Base-by-base conservation (phyloP, 352 stramenopile species). In the Pythium oligandrum region DNA sequence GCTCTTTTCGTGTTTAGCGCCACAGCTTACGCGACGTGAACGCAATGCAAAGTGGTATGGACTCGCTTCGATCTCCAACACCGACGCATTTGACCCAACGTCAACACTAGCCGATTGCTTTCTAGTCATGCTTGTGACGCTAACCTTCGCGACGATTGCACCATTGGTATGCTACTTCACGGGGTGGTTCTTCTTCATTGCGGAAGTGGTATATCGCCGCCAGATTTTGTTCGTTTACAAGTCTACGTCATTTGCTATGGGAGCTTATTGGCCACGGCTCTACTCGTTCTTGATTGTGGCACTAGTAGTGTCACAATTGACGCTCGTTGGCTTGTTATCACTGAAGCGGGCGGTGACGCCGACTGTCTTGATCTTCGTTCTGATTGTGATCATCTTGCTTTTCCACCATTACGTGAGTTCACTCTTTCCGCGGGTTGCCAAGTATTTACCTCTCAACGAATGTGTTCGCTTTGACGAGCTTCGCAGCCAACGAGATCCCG, bases 91-190 rank as follows among this genome's bases (percentile, higher is more conserved):
- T 49, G 80, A 87, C 12, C 74, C 82, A 3, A 86, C 80, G 3
- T 73, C 68, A 6, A 33, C 55, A 39, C 62, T 93, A 1, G 78
- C 83, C 33, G 75, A 90, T 34, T 65, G 64, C 34, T 90, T 86
- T 48, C 73, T 89, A 9, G 71, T 83, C 11, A 68, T 89, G 57
- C 69, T 93, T 9, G 63, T 93, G 34, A 88, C 77, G 43, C 44
- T 93, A 35, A 90, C 78, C n/a, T 93, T 93, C 40, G 70, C 78
- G 42, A 68, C 80, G 6, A 93, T 93, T 36, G 79, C 83, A 11
- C 83, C 83, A 40, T 64, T 93, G 33, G 71, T 88, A 34, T 88
- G 79, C 47, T 90, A 88, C 54, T 89, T 93, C 51, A 81, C 72
- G 0, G 75, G 66, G 43, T 73, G 71, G n/a, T 93, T 77, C 62